Evolutionary conservation across 352 stramenopile genomes (phyloP).

Genomic region (Pythium sukuiense): DNA sequence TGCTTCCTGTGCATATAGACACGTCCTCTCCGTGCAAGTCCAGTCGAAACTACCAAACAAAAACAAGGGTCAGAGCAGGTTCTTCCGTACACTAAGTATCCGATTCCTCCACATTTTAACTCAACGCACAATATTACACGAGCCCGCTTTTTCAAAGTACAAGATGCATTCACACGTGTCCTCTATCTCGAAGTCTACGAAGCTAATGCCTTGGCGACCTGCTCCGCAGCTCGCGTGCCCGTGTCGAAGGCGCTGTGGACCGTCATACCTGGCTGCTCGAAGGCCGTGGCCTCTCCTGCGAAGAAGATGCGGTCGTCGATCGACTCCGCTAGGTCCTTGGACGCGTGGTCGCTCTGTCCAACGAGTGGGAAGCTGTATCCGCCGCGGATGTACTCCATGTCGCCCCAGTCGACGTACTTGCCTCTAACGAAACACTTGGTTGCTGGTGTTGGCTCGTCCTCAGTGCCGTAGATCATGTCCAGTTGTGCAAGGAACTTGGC

Average conservation of each 20-base stretch:
- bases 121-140: neutral
- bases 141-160: neutral
- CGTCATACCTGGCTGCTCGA: conserved; percentile 80
- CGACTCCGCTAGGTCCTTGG: conserved; percentile 50
- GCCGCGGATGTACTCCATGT: conserved; percentile 65
- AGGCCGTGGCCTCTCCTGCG: conserved; percentile 76
- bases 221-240: conserved; percentile 54
- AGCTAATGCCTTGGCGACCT: conserved; percentile 50
- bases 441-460: conserved; percentile 52
- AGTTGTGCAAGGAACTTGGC: conserved; percentile 67
- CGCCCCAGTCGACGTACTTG: conserved; percentile 79
- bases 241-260: conserved; percentile 84
- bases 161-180: neutral
- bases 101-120: neutral
- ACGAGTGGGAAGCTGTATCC: conserved; percentile 80
- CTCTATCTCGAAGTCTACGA: neutral
- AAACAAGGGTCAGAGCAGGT: conserved; percentile 15
- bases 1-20: conserved; percentile 32
- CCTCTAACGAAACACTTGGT: conserved; percentile 65
- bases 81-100: neutral
- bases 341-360: conserved; percentile 60
- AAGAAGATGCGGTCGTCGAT: conserved; percentile 81
- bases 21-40: conserved; percentile 21
- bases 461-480: conserved; percentile 71
- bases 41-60: conserved; percentile 18